Percentiles rank a stretch among this genome's conserved stretches.
These are phyloP conservation scores for Irpex sp. DNA, from an alignment of 1,284 basidiomycete genomes.

Conservation along the genomic window DNA sequence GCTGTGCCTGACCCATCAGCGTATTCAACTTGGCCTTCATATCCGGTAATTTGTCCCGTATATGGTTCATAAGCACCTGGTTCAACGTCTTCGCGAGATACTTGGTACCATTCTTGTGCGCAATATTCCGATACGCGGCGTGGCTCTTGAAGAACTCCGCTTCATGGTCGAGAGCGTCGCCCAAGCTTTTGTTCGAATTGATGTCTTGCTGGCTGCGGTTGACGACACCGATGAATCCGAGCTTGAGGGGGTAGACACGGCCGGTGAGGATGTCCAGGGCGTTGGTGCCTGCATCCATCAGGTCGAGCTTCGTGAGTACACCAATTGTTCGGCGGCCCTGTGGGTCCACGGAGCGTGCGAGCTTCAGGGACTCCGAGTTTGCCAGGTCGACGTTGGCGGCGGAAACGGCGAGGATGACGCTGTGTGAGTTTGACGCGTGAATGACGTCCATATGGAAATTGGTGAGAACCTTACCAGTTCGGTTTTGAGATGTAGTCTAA, in stretches of 20 bases:
- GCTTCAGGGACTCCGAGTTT: conserved; percentile 96
- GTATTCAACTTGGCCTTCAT: conserved; percentile 99
- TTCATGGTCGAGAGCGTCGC: conserved; percentile 83
- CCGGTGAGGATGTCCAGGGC: conserved; percentile 96
- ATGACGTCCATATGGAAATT: not conserved
- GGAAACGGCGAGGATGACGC: conserved; percentile 95
- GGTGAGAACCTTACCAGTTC: conserved; percentile 67
- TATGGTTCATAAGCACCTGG: conserved; percentile 95
- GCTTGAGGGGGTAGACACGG: conserved; percentile 94
- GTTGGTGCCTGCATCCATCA: conserved; percentile 99
- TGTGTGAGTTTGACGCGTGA: conserved; percentile 27
- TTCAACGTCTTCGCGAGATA: conserved; percentile 95
- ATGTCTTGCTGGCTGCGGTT: conserved; percentile 99
- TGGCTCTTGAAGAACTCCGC: conserved; percentile 91
- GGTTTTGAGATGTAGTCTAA: conserved; percentile 96
- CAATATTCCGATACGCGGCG: conserved; percentile 91
- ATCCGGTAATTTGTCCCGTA: conserved; percentile 97
- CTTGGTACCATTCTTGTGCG: conserved; percentile 96
- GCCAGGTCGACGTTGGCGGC: conserved; percentile 98
- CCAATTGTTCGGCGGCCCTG: conserved; percentile 96
- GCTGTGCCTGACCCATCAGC: conserved; percentile 98
- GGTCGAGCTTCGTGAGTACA: conserved; percentile 94
- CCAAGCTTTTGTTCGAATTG: conserved; percentile 84
- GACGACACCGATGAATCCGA: conserved; percentile 97
- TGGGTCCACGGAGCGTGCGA: conserved; percentile 93